Evolutionary conservation across 768 basidiomycete species (phyloP), one percentile per base, ranked within the genome.

Genomic region (Amanita rubescens): DNA sequence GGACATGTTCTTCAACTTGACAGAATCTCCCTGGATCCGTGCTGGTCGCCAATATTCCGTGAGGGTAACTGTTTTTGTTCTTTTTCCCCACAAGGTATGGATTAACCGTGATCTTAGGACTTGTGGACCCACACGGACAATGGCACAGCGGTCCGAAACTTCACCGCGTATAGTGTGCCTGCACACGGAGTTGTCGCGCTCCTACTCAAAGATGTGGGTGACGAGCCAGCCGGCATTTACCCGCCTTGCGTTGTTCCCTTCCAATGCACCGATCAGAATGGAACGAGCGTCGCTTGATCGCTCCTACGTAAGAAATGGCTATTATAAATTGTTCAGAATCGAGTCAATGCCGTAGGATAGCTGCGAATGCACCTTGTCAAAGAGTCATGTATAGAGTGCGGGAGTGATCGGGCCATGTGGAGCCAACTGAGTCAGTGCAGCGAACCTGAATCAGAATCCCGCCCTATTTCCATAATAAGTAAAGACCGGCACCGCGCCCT

Each of bases 21-120:
- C 81, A 2, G 82, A 84, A 57, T 83, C 81, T 7, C 80, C 82
- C 0, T 84, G 77, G 77, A 78, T 84, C 57, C 75, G 80, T 20
- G 81, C 81, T 1, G 82, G 82, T 9, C 71, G 77, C 33, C 74
- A 80, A 64, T 84, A 84, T 59, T 64, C 74, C 19, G 79, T 84
- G 49, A 70, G 80, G 57, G 82, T 83, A 61, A 42, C 9, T n/a
- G 38, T 12, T 6, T 25, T 27, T n/a, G n/a, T n/a, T n/a, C 1
- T 22, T 24, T 14, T 22, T 54, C 12, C 7, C 20, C 15, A 37
- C 37, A 17, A 19, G 9, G 27, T 12, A 12, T 38, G 17, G 8
- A n/a, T 35, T 47, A 34, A 37, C 22, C 19, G 32, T 53, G 24
- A 5, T 2, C 34, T 34, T 25, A 80, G 79, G 79, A 81, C 55